These are phyloP conservation scores for Fraxinus ornus DNA, from an alignment of 305 asterid genomes.

Conservation along the genomic window DNA sequence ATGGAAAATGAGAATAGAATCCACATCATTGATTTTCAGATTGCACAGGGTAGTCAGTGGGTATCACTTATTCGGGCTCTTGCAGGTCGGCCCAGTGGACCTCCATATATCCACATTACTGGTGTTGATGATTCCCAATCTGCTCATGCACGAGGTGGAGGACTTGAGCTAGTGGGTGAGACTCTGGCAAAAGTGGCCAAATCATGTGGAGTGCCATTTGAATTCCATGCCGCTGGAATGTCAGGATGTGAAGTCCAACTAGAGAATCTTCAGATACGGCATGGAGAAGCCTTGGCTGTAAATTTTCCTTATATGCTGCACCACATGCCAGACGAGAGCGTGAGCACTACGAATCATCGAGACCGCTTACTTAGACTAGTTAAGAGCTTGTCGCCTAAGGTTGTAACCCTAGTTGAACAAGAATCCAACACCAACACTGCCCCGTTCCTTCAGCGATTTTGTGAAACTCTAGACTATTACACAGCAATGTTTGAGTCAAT, in stretches of 20 bases:
- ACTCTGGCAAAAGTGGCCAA: constrained; percentile 55
- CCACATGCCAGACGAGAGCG: constrained; percentile 86
- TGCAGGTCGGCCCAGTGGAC: constrained; percentile 65
- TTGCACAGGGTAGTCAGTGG: constrained; percentile 98
- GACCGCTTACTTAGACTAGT: constrained; percentile 68
- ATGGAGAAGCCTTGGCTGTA: constrained; percentile 71
- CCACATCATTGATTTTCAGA: constrained; percentile 82
- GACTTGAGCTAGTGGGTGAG: constrained; percentile 68
- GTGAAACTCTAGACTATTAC: constrained; percentile 63
- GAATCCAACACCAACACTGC: constrained; percentile 72
- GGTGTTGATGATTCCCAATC: constrained; percentile 93
- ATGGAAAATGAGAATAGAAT: constrained; percentile 65
- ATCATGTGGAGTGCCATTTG: constrained; percentile 74
- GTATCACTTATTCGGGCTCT: constrained; percentile 56
- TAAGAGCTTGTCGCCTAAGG: constrained; percentile 66
- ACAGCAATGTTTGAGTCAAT: constrained; percentile 85
- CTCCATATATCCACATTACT: constrained; percentile 65
- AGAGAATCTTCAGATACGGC: constrained; percentile 46
- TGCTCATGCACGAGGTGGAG: constrained; percentile 85
- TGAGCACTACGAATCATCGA: constrained; percentile 57
- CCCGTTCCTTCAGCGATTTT: constrained; percentile 50
- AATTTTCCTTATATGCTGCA: constrained; percentile 68
- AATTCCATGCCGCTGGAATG: constrained; percentile 74
- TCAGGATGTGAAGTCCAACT: constrained; percentile 64
- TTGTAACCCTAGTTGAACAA: constrained; percentile 64